These are phyloP conservation scores for Teunomyces gatunensis DNA, from an alignment of 805 yeast genomes.

Conservation along the genomic window DNA sequence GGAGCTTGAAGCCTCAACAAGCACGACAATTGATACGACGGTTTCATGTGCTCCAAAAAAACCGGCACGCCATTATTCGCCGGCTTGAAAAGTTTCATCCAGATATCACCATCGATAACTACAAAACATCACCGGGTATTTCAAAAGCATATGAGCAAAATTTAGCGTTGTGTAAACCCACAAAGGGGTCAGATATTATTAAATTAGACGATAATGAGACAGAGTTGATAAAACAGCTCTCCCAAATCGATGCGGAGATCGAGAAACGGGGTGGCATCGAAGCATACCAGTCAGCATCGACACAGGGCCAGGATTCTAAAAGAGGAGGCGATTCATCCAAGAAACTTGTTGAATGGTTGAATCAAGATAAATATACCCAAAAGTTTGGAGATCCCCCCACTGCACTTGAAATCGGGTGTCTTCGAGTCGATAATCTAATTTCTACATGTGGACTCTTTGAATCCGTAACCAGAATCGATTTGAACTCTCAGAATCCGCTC, in stretches of 20 bases:
- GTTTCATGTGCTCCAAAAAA: constrained; percentile 69
- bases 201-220: constrained; percentile 16
- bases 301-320: constrained; percentile 70
- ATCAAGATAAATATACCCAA: constrained; percentile 19
- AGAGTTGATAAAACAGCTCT: constrained; percentile 34
- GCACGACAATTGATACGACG: constrained; percentile 76
- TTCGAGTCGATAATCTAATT: constrained; percentile 66
- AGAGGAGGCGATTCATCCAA: constrained; percentile 95
- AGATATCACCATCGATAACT: constrained; percentile 6
- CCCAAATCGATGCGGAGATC: constrained; percentile 60
- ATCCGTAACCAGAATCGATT: constrained; percentile 63
- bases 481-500: constrained; percentile 72
- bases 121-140: constrained; percentile 7
- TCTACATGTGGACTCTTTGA: constrained; percentile 56
- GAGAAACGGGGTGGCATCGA: constrained; percentile 70
- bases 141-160: background rate
- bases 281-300: constrained; percentile 81
- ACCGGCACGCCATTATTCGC: constrained; percentile 42
- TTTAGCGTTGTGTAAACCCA: constrained; percentile 2
- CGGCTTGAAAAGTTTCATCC: constrained; percentile 17
- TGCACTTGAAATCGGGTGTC: constrained; percentile 83
- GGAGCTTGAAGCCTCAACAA: constrained; percentile 58
- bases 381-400: constrained; percentile 1
- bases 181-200: constrained; percentile 9
- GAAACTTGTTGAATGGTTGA: constrained; percentile 70